Percentiles rank a stretch among this genome's conserved stretches.
Evolutionary conservation across 257 asterid genomes (phyloP).

Genomic region (Solanum virginianum): DNA sequence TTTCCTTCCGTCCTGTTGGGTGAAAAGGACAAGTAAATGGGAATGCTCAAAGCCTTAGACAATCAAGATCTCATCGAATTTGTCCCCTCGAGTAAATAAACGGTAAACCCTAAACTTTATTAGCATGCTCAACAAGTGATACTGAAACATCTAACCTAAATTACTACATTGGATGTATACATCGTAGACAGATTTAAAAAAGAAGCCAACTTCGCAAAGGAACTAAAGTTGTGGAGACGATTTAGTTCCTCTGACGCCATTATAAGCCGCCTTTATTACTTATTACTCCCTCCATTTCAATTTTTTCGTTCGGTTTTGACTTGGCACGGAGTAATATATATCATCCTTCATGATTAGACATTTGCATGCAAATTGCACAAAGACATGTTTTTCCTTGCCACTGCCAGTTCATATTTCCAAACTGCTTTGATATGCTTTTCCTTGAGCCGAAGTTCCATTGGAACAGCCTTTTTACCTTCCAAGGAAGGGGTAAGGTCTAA

Average conservation of each 20-base stretch:
- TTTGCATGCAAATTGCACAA: background rate
- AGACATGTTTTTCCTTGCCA: background rate
- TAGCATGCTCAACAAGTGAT: background rate
- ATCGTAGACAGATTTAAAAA: background rate
- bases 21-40: background rate
- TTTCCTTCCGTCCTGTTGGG: background rate
- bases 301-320: too few species aligned
- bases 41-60: background rate
- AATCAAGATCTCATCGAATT: background rate
- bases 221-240: background rate
- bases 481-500: too few species aligned
- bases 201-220: background rate
- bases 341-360: background rate
- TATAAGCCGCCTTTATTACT: background rate
- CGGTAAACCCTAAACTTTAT: too few species aligned
- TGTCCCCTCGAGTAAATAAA: background rate
- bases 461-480: too few species aligned
- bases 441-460: background rate
- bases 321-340: too few species aligned
- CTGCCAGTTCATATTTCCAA: background rate
- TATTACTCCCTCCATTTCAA: too few species aligned
- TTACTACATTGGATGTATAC: background rate
- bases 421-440: background rate
- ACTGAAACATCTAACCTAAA: background rate
- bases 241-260: background rate